A percentile compares a stretch with the other conserved stretches of the same genome.
Conservation (phyloP, 2,329 filamentous ascomycete species). For the Colletotrichum nymphaeae region DNA sequence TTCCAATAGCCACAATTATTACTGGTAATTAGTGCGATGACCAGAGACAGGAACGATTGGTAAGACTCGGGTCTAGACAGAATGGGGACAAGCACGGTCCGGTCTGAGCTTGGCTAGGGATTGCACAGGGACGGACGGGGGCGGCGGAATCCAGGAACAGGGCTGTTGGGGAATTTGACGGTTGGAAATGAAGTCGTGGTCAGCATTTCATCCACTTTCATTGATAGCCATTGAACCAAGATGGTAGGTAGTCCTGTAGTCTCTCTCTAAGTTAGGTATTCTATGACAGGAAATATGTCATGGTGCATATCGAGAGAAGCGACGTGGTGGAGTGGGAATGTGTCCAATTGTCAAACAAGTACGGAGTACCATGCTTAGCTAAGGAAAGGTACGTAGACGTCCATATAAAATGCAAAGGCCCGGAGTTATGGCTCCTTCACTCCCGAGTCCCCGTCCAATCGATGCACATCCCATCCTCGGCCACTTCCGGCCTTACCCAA, state of each 20-base stretch:
- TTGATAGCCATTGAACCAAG: neutral
- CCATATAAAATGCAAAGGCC: too few species aligned
- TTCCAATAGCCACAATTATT: neutral
- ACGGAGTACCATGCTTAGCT: too few species aligned
- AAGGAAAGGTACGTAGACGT: too few species aligned
- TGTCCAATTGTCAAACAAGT: neutral
- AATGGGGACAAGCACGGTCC: neutral
- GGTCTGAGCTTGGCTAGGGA: neutral
- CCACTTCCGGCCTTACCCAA: constrained; percentile 2
- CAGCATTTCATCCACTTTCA: neutral
- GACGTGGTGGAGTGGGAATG: neutral
- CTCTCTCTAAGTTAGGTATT: too few species aligned
- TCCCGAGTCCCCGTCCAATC: constrained; percentile 16
- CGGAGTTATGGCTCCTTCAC: constrained; percentile 10
- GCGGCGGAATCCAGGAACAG: constrained; percentile 34
- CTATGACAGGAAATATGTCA: neutral
- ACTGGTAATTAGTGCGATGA: neutral
- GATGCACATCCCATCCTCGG: constrained; percentile 16
- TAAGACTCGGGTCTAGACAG: constrained; percentile 16
- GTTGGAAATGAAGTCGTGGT: constrained; percentile 29
- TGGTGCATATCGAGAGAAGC: neutral
- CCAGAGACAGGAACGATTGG: neutral
- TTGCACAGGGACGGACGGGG: constrained; percentile 8
- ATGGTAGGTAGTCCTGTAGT: neutral
- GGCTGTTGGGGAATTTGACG: constrained; percentile 23